Percentiles rank a stretch among this genome's conserved stretches.
Conservation (phyloP, 768 basidiomycete genomes). For the Cystobasidium ongulense region DNA sequence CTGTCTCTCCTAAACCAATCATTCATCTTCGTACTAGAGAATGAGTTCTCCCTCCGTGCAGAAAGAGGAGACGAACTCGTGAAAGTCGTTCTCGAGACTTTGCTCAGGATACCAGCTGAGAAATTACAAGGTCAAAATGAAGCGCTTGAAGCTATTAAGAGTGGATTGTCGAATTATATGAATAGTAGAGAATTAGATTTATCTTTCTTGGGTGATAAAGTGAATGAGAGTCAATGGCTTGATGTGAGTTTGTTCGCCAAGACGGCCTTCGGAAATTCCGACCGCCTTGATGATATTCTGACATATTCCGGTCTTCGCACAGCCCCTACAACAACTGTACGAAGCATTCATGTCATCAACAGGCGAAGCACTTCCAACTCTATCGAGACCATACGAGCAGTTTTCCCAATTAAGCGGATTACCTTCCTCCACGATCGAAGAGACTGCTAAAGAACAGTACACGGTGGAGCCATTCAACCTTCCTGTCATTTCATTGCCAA, state of each 20-base stretch:
- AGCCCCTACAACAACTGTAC: conserved; percentile 17
- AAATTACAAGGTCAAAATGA: neutral
- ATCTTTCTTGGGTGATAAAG: conserved; percentile 15
- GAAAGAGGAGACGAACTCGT: conserved; percentile 74
- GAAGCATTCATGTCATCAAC: neutral
- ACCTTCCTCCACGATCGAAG: neutral
- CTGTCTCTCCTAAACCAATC: conserved; percentile 64
- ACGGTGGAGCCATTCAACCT: conserved; percentile 12
- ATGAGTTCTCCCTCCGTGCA: conserved; percentile 74
- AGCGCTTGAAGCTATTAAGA: conserved; percentile 2
- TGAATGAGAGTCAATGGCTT: neutral
- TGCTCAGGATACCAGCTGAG: conserved; percentile 56
- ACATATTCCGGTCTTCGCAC: neutral
- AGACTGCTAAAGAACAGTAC: neutral
- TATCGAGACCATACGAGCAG: conserved; percentile 3
- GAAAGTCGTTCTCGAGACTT: conserved; percentile 69
- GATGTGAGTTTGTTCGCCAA: conserved; percentile 15
- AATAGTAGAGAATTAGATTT: neutral
- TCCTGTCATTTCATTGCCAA: conserved; percentile 20
- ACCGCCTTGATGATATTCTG: too few relatives aligned
- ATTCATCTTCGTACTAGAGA: conserved; percentile 71
- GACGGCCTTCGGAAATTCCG: neutral
- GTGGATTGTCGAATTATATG: conserved; percentile 7
- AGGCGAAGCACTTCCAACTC: neutral
- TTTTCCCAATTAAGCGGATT: neutral